These are phyloP conservation scores for Poa pratensis DNA, from an alignment of 176 grass and related monocot species.

Conservation along the genomic window DNA sequence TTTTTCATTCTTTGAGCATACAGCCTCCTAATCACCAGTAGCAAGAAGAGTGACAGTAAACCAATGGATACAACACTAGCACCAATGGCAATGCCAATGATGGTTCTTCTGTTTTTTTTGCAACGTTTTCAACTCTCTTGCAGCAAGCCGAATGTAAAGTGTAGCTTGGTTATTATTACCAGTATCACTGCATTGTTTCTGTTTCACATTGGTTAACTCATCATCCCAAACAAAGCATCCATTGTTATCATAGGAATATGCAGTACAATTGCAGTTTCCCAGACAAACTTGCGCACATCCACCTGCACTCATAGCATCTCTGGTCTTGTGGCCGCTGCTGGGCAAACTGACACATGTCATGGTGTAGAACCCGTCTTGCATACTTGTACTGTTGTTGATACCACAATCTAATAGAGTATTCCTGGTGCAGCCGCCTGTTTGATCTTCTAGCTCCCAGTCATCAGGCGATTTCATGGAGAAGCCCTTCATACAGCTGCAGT, in stretches of 20 bases:
- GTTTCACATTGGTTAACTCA: constrained; percentile 11
- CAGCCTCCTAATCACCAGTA: constrained; percentile 23
- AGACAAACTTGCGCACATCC: constrained; percentile 14
- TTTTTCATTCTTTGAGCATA: constrained; percentile 23
- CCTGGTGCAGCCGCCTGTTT: constrained; percentile 27
- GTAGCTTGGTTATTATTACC: background rate
- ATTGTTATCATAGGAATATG: background rate
- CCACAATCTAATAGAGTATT: background rate
- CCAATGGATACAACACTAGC: background rate
- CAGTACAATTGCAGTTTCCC: background rate
- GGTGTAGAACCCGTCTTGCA: constrained; percentile 2
- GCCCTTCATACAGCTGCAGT: constrained; percentile 23
- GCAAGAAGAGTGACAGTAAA: background rate
- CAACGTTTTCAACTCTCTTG: background rate
- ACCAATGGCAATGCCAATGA: background rate
- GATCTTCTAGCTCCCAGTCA: constrained; percentile 35
- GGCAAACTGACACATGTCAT: background rate
- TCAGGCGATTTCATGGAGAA: constrained; percentile 19
- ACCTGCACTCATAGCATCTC: background rate
- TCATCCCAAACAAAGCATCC: constrained; percentile 16
- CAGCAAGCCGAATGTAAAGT: constrained; percentile 3
- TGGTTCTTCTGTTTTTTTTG: background rate
- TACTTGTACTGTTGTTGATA: background rate
- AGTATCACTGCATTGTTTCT: background rate
- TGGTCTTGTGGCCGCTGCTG: background rate